Evolutionary conservation across 306 rosid genomes (phyloP).

Genomic region (Coriaria nepalensis): DNA sequence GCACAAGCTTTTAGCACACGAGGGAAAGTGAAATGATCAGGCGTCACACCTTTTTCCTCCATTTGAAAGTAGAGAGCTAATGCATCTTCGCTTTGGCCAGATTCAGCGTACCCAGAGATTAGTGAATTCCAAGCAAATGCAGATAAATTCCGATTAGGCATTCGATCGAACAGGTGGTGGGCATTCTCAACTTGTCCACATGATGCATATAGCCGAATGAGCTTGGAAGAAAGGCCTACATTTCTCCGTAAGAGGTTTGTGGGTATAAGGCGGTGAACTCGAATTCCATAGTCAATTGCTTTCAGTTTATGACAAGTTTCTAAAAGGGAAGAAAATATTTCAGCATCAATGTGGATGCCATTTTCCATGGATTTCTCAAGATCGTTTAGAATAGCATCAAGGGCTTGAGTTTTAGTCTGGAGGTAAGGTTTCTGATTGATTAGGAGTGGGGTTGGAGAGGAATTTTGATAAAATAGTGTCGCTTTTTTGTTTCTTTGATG

Average conservation of each 20-base stretch:
- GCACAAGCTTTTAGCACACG: constrained; percentile 69
- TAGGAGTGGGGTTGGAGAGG: constrained; percentile 59
- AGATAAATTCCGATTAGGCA: constrained; percentile 29
- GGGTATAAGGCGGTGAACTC: constrained; percentile 64
- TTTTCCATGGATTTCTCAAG: constrained; percentile 44
- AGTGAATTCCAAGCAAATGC: constrained; percentile 87
- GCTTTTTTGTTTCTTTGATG: constrained; percentile 5
- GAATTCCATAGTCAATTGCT: constrained; percentile 35
- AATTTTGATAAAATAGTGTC: constrained; percentile 36
- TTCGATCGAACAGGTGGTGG: constrained; percentile 74
- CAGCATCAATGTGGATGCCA: constrained; percentile 38
- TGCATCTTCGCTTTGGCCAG: constrained; percentile 57
- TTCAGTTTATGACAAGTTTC: constrained; percentile 56
- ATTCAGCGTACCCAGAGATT: constrained; percentile 61
- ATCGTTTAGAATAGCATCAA: constrained; percentile 46
- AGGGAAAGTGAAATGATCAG: constrained; percentile 65
- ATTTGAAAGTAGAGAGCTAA: constrained; percentile 82
- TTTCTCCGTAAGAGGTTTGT: constrained; percentile 32
- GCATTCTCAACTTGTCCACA: constrained; percentile 45
- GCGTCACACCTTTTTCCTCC: constrained; percentile 71
- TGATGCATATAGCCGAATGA: constrained; percentile 49
- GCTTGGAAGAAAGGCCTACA: constrained; percentile 53
- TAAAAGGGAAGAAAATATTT: constrained; percentile 56
- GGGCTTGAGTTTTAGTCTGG: constrained; percentile 59
- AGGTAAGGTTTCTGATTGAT: constrained; percentile 31